Evolutionary conservation across 1,139 yeast species (phyloP).

Genomic region (Schwanniomyces etchellsii): DNA sequence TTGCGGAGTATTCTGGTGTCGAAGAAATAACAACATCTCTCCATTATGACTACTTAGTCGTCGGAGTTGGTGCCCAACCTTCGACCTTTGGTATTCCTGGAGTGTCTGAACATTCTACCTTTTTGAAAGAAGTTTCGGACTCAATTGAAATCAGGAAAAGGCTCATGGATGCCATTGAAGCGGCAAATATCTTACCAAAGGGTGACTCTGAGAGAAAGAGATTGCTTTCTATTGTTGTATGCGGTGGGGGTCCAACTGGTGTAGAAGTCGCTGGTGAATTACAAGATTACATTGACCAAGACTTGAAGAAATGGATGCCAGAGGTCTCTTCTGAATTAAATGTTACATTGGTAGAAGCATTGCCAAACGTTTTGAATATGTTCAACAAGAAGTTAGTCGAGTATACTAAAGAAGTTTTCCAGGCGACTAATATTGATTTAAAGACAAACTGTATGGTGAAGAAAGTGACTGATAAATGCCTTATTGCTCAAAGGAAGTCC

Average conservation of each 20-base stretch:
- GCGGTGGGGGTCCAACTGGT: slow-evolving; percentile 97
- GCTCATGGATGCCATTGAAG: slow-evolving; percentile 76
- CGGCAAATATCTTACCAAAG: slow-evolving; percentile 70
- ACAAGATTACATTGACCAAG: slow-evolving; percentile 91
- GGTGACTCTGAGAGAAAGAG: slow-evolving; percentile 77
- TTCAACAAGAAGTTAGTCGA: slow-evolving; percentile 80
- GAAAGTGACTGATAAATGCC: slow-evolving; percentile 64
- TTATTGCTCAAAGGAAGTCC: slow-evolving; percentile 66
- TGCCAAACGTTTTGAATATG: slow-evolving; percentile 85
- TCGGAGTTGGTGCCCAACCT: slow-evolving; percentile 91
- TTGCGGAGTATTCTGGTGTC: slow-evolving; percentile 30
- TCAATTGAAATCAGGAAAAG: slow-evolving; percentile 71
- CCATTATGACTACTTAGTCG: slow-evolving; percentile 72
- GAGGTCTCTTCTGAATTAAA: slow-evolving; percentile 74
- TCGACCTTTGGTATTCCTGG: slow-evolving; percentile 93
- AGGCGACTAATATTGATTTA: slow-evolving; percentile 72
- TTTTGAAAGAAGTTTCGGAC: slow-evolving; percentile 83
- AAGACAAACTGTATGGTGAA: slow-evolving; percentile 84
- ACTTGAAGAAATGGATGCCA: slow-evolving; percentile 84
- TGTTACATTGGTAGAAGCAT: slow-evolving; percentile 83
- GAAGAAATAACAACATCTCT: slow-evolving; percentile 45
- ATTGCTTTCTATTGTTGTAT: slow-evolving; percentile 76
- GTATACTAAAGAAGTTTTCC: slow-evolving; percentile 78
- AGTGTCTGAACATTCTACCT: slow-evolving; percentile 79
- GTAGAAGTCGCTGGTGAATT: slow-evolving; percentile 95